phyloP scores from a whole-genome alignment of 2,329 filamentous ascomycete genomes.

The Cryphonectria carpinicola region DNA sequence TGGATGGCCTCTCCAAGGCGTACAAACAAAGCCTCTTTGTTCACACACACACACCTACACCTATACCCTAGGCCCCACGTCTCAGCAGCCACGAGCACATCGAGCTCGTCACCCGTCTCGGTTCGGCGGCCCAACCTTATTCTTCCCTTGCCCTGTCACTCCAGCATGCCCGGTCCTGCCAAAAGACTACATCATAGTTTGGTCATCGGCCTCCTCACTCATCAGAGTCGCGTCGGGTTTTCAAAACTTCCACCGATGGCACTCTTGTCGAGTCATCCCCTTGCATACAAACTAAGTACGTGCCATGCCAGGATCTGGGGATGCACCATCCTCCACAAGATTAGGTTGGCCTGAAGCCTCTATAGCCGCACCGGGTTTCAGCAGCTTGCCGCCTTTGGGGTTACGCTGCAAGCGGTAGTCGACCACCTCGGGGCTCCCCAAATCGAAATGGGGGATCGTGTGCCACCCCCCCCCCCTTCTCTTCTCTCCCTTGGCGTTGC shows the following conservation, averaged over 20 bases:
- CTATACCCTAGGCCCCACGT: not conserved
- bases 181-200: not conserved
- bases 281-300: not conserved
- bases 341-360: constrained; percentile 9
- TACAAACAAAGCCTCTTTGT: not conserved
- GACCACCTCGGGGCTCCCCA: constrained; percentile 7
- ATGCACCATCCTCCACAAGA: not conserved
- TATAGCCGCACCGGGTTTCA: constrained; percentile 24
- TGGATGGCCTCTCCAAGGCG: not conserved
- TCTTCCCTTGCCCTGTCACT: not conserved
- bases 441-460: constrained; percentile 1
- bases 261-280: not conserved
- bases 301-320: not conserved
- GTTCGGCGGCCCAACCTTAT: constrained; percentile 8
- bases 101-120: not conserved
- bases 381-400: constrained; percentile 21
- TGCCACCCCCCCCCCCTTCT: too few relatives aligned
- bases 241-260: not conserved
- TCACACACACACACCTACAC: not conserved
- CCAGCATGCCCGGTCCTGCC: not conserved
- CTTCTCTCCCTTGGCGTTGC: not conserved
- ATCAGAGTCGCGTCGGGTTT: not conserved
- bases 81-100: not conserved
- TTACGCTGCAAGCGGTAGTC: constrained; percentile 8
- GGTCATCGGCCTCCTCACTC: not conserved